Conservation (phyloP, 2,329 filamentous ascomycete genomes). For the Trichoderma sp. region DNA sequence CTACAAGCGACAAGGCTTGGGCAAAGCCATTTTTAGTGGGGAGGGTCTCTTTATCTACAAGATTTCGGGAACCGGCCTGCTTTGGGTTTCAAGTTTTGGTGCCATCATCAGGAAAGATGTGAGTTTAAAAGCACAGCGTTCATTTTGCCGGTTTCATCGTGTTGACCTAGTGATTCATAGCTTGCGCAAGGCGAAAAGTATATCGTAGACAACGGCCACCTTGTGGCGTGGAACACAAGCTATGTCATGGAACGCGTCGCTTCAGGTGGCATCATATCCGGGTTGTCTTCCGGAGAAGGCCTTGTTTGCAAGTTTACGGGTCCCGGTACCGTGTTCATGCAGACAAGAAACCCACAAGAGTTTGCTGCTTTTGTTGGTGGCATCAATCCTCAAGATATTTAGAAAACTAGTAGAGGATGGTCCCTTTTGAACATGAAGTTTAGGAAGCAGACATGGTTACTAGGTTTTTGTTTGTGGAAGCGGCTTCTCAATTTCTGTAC, state of each 20-base stretch:
- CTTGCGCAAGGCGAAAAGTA: conserved; percentile 77
- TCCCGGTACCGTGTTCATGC: conserved; percentile 88
- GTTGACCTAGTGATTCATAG: conserved; percentile 37
- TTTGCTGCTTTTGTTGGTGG: conserved; percentile 58
- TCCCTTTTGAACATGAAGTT: not conserved
- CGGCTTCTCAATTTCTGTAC: not conserved
- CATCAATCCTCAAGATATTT: conserved; percentile 44
- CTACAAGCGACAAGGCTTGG: conserved; percentile 81
- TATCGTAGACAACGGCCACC: conserved; percentile 88
- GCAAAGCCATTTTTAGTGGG: conserved; percentile 91
- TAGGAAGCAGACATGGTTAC: not conserved
- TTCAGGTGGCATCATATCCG: conserved; percentile 91
- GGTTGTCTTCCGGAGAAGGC: conserved; percentile 79
- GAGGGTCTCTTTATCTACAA: conserved; percentile 92
- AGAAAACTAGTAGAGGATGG: not conserved
- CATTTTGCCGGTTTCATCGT: not conserved
- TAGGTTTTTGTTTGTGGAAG: not conserved
- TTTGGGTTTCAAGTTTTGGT: conserved; percentile 93
- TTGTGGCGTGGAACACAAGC: conserved; percentile 96
- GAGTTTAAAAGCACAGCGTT: conserved; percentile 44
- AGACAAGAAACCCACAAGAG: conserved; percentile 80
- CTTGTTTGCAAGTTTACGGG: conserved; percentile 93
- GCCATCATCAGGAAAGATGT: conserved; percentile 95
- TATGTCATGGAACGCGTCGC: conserved; percentile 89
- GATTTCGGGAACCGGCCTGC: conserved; percentile 75